Evolutionary conservation across 306 rosid species (phyloP), one percentile per base, ranked within the genome.

Genomic region (Rosa persica): DNA sequence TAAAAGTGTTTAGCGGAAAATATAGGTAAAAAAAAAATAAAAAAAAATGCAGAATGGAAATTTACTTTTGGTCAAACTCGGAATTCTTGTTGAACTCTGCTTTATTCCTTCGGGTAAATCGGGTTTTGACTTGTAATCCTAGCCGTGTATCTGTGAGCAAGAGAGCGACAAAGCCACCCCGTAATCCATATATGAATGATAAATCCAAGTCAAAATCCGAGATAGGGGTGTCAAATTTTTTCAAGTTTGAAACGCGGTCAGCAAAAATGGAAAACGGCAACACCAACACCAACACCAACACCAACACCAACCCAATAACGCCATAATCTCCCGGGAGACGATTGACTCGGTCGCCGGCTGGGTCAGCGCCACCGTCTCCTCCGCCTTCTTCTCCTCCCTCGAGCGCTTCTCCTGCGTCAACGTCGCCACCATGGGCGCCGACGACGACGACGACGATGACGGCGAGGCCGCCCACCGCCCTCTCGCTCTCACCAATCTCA

Each of bases 351-450:
- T 85, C 66, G 90, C 97, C 0, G 44, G 70, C 42, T 92, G 97
- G 95, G 65, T 92, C 7, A 83, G 95, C 16, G 83, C 95, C 85
- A 87, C 95, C 71, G 89, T 92, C 38, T 79, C 90, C 4, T 87
- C 95, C 55, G 97, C 95, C 58, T 92, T 92, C 90, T 92, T 92
- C 76, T 88, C 93, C 65, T 92, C 97, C 22, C 83, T 92, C 36
- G 92, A 92, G 81, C 93, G 97, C 81, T 92, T 87, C 78, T 87
- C 95, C 34, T 92, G 95, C 86, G 93, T 92, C 87, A 89, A 92
- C 87, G 76, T 92, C 89, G 9, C 93, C 85, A 90, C 95, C 84
- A 43, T 77, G 47, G 97, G 85, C 22, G 78, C 79, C 76, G 93
- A 92, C 43, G 52, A 82, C 12, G 52, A 82, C 12, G 90, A 84